These are phyloP conservation scores for Neurospora sp. DNA, from an alignment of 495 filamentous ascomycete species.

Conservation along the genomic window DNA sequence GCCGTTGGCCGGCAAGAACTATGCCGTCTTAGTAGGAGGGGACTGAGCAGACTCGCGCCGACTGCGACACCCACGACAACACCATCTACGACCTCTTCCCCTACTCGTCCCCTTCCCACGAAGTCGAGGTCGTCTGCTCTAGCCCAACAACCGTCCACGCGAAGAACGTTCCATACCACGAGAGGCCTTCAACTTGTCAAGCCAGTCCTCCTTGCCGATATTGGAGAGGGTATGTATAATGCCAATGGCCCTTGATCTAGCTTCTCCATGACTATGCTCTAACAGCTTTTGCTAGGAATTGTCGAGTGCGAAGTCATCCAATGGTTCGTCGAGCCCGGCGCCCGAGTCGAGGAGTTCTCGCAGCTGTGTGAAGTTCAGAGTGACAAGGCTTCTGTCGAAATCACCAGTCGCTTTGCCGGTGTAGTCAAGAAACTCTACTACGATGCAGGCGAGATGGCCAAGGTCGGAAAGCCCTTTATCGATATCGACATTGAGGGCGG, in stretches of 20 bases:
- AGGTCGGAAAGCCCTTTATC: constrained; percentile 77
- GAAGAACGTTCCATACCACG: constrained; percentile 51
- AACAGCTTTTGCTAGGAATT: constrained; percentile 52
- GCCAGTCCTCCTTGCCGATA: constrained; percentile 88
- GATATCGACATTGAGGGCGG: constrained; percentile 63
- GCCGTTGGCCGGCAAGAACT: constrained; percentile 24
- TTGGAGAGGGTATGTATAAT: constrained; percentile 70
- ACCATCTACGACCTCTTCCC: not conserved
- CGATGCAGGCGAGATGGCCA: constrained; percentile 89
- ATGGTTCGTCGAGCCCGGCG: constrained; percentile 97
- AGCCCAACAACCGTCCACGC: constrained; percentile 12
- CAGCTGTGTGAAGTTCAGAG: constrained; percentile 96
- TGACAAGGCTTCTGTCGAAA: constrained; percentile 98
- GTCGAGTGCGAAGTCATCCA: constrained; percentile 98
- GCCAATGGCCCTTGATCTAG: not conserved
- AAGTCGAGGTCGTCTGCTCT: constrained; percentile 6
- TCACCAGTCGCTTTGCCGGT: constrained; percentile 88
- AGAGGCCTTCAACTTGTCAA: constrained; percentile 52
- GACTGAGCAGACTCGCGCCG: constrained; percentile 22
- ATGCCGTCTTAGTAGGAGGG: constrained; percentile 24
- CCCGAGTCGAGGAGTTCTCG: constrained; percentile 95
- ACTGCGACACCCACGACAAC: not conserved
- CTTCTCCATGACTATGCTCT: not conserved
- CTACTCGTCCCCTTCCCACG: not conserved
- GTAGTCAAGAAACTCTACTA: constrained; percentile 96